These are phyloP conservation scores for Fusarium xyrophilum DNA, from an alignment of 2,329 filamentous ascomycete species.

Conservation along the genomic window DNA sequence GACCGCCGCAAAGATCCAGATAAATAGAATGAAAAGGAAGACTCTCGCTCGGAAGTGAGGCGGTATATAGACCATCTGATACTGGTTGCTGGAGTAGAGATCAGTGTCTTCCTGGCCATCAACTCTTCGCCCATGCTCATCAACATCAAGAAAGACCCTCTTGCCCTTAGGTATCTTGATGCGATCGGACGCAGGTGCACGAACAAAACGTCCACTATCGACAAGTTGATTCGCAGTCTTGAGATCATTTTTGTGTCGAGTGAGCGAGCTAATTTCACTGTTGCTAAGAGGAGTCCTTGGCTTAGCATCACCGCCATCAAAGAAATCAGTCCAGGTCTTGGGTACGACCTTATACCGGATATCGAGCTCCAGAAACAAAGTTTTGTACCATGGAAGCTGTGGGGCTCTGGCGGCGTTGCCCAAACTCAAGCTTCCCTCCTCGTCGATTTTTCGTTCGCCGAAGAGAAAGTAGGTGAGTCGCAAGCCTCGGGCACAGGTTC, in stretches of 20 bases:
- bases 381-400: conserved; percentile 50
- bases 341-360: conserved; percentile 53
- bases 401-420: conserved; percentile 43
- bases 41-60: conserved; percentile 83
- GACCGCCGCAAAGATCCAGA: conserved; percentile 91
- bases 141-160: conserved; percentile 78
- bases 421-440: conserved; percentile 74
- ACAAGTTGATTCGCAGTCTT: conserved; percentile 62
- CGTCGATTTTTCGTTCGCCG: conserved; percentile 78
- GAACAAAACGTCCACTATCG: conserved; percentile 81
- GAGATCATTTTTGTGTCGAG: conserved; percentile 53
- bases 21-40: conserved; percentile 82
- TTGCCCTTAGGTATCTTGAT: conserved; percentile 89
- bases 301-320: conserved; percentile 57
- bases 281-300: conserved; percentile 48
- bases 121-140: conserved; percentile 68
- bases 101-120: conserved; percentile 61
- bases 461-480: conserved; percentile 94
- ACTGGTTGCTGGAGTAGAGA: conserved; percentile 65
- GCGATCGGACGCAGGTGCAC: conserved; percentile 93
- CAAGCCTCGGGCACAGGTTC: conserved; percentile 78
- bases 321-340: conserved; percentile 65
- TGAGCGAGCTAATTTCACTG: conserved; percentile 48
- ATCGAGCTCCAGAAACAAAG: conserved; percentile 56
- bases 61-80: conserved; percentile 79